These are phyloP conservation scores for Lipomyces lipofer DNA, from an alignment of 805 yeast species.

Conservation along the genomic window DNA sequence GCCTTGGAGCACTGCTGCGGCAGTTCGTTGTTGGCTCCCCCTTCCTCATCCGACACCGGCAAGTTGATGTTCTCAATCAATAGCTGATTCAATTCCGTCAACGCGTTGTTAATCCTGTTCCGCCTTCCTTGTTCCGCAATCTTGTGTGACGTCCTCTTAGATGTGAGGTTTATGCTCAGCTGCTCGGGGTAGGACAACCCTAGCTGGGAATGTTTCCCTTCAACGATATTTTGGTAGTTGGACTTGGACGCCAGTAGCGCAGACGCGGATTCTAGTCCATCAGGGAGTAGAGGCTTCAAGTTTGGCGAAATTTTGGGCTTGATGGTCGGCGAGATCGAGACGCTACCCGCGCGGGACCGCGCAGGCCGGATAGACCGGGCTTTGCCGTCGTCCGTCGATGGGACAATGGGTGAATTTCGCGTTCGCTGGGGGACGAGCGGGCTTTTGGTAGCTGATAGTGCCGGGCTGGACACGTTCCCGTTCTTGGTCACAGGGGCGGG, in stretches of 20 bases:
- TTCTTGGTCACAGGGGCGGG: slow-evolving; percentile 3
- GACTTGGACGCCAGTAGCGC: slow-evolving; percentile 43
- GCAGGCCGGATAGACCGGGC: slow-evolving; percentile 34
- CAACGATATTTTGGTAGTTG: slow-evolving; percentile 47
- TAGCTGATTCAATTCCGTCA: slow-evolving; percentile 67
- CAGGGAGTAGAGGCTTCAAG: slow-evolving; percentile 26
- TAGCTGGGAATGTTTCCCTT: slow-evolving; percentile 45
- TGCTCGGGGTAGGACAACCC: slow-evolving; percentile 47
- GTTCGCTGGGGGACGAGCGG: slow-evolving; percentile 19
- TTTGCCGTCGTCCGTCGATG: slow-evolving; percentile 1
- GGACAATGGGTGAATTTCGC: slow-evolving; percentile 14
- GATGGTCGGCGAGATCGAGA: slow-evolving; percentile 27
- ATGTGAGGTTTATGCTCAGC: slow-evolving; percentile 41
- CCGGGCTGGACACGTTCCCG: slow-evolving; percentile 13
- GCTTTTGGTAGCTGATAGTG: slow-evolving; percentile 14
- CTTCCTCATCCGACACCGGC: slow-evolving; percentile 40
- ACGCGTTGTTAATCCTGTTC: slow-evolving; percentile 86
- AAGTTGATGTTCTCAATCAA: slow-evolving; percentile 49
- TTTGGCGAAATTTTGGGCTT: slow-evolving; percentile 28
- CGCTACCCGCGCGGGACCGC: slow-evolving; percentile 32
- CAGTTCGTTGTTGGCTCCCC: slow-evolving; percentile 48
- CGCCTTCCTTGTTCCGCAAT: slow-evolving; percentile 96
- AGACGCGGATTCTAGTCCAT: slow-evolving; percentile 27
- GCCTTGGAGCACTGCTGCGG: slow-evolving; percentile 62
- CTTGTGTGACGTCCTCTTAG: slow-evolving; percentile 75